Evolutionary conservation across 2,329 filamentous ascomycete species (phyloP).

Genomic region (Clarireedia homoeocarpa): DNA sequence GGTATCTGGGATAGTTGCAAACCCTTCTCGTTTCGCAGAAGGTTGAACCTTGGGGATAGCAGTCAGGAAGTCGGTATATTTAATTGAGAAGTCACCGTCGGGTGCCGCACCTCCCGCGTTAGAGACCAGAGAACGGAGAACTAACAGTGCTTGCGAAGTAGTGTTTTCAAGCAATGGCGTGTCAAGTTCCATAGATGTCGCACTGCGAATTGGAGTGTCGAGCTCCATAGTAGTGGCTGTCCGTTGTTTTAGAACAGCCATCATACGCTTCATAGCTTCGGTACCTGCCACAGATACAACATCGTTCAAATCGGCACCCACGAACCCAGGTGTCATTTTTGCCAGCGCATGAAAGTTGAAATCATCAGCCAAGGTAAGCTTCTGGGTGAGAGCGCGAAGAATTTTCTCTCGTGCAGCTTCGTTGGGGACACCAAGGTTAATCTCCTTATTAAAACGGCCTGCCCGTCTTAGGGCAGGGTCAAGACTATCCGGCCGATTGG

Average conservation of each 20-base stretch:
- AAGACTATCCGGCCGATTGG: slow-evolving; percentile 78
- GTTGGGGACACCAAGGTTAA: slow-evolving; percentile 83
- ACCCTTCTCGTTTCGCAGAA: slow-evolving; percentile 85
- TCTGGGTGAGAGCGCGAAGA: slow-evolving; percentile 61
- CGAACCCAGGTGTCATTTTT: slow-evolving; percentile 83
- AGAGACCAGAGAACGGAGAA: slow-evolving; percentile 43
- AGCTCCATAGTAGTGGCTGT: slow-evolving; percentile 28
- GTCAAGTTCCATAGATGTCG: slow-evolving; percentile 29
- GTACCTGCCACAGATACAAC: slow-evolving; percentile 38
- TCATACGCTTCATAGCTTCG: slow-evolving; percentile 32
- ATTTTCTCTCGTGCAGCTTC: slow-evolving; percentile 72
- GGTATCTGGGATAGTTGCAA: slow-evolving; percentile 86
- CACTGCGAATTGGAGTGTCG: slow-evolving; percentile 16
- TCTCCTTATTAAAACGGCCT: slow-evolving; percentile 73
- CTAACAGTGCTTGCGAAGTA: slow-evolving; percentile 30
- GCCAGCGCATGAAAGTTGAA: slow-evolving; percentile 70
- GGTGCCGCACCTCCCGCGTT: slow-evolving; percentile 43
- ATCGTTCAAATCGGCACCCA: slow-evolving; percentile 77
- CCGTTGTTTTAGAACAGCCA: slow-evolving; percentile 26
- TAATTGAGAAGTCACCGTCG: slow-evolving; percentile 49
- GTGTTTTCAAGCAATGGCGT: slow-evolving; percentile 1
- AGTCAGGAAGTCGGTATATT: slow-evolving; percentile 61
- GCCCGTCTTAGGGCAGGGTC: slow-evolving; percentile 69
- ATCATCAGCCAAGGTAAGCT: slow-evolving; percentile 55
- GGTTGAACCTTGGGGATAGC: slow-evolving; percentile 71